These are phyloP conservation scores for Termitomyces titanicus DNA, from an alignment of 768 basidiomycete species.

Conservation along the genomic window DNA sequence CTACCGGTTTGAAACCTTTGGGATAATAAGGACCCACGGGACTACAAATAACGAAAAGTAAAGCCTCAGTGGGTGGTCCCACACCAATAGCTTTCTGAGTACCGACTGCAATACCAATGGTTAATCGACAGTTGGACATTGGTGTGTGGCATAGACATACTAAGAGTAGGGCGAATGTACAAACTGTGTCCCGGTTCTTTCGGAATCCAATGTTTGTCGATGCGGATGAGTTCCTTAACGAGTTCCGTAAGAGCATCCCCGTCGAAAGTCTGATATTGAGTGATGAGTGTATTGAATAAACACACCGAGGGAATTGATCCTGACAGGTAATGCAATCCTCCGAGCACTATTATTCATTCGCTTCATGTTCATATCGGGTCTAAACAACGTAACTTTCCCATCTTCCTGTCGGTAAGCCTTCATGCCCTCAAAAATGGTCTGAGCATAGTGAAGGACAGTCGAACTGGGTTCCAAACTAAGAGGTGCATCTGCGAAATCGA, in stretches of 20 bases:
- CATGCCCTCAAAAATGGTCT: slow-evolving; percentile 89
- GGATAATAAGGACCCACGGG: slow-evolving; percentile 87
- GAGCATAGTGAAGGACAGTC: slow-evolving; percentile 91
- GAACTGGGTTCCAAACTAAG: slow-evolving; percentile 71
- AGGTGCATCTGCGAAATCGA: slow-evolving; percentile 54
- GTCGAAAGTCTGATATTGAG: slow-evolving; percentile 60
- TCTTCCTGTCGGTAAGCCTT: slow-evolving; percentile 82
- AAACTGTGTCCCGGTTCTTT: slow-evolving; percentile 83
- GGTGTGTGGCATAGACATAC: slow-evolving; percentile 15
- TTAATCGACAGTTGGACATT: slow-evolving; percentile 2
- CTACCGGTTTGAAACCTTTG: slow-evolving; percentile 85
- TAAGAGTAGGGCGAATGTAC: slow-evolving; percentile 85
- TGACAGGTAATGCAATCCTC: slow-evolving; percentile 73
- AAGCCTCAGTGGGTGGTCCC: slow-evolving; percentile 71
- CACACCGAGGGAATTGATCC: slow-evolving; percentile 12
- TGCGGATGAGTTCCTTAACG: slow-evolving; percentile 80
- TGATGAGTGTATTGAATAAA: background rate
- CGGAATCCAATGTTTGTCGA: slow-evolving; percentile 92
- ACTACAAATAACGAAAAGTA: slow-evolving; percentile 81
- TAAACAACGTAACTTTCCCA: slow-evolving; percentile 79
- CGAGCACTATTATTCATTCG: slow-evolving; percentile 86
- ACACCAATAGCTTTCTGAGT: slow-evolving; percentile 71
- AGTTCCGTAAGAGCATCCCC: slow-evolving; percentile 70
- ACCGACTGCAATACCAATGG: slow-evolving; percentile 52
- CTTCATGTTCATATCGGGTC: slow-evolving; percentile 97